A percentile compares a stretch with the other conserved stretches of the same genome.
Evolutionary conservation across 1,284 basidiomycete species (phyloP).

Genomic region (Moesziomyces aphidis): DNA sequence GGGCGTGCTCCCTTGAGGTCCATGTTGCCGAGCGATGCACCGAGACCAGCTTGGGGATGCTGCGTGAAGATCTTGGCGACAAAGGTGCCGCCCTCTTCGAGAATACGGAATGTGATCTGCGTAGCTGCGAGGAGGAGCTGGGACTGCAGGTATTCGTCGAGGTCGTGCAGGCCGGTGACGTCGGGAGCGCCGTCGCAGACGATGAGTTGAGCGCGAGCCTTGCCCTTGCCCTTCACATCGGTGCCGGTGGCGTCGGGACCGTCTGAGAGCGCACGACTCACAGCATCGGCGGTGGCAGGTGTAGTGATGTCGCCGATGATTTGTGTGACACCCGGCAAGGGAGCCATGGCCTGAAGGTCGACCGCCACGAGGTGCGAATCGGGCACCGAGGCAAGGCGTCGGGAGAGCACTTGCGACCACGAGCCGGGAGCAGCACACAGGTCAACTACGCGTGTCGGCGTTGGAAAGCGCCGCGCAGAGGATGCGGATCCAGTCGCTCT

Average conservation of each 20-base stretch:
- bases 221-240: slow-evolving; percentile 39
- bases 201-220: slow-evolving; percentile 71
- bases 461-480: slow-evolving; percentile 6
- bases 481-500: slow-evolving; percentile 1
- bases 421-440: slow-evolving; percentile 73
- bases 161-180: slow-evolving; percentile 73
- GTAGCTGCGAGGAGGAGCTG: slow-evolving; percentile 73
- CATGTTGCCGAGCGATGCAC: slow-evolving; percentile 36
- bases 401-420: slow-evolving; percentile 69
- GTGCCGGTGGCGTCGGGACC: slow-evolving; percentile 9
- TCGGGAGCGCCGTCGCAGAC: slow-evolving; percentile 75
- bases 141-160: slow-evolving; percentile 74
- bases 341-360: slow-evolving; percentile 74
- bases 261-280: slow-evolving; percentile 69
- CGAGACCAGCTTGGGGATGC: slow-evolving; percentile 35
- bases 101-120: slow-evolving; percentile 72
- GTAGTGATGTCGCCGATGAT: slow-evolving; percentile 74
- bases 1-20: slow-evolving; percentile 32
- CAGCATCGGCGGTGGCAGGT: slow-evolving; percentile 71
- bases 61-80: slow-evolving; percentile 73
- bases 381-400: slow-evolving; percentile 59
- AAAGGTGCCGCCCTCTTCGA: slow-evolving; percentile 71
- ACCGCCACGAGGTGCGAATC: slow-evolving; percentile 71
- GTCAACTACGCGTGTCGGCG: slow-evolving; percentile 70
- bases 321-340: slow-evolving; percentile 71